phyloP scores from a whole-genome alignment of 164 flowering plant genomes.

The Macadamia integrifolia region DNA sequence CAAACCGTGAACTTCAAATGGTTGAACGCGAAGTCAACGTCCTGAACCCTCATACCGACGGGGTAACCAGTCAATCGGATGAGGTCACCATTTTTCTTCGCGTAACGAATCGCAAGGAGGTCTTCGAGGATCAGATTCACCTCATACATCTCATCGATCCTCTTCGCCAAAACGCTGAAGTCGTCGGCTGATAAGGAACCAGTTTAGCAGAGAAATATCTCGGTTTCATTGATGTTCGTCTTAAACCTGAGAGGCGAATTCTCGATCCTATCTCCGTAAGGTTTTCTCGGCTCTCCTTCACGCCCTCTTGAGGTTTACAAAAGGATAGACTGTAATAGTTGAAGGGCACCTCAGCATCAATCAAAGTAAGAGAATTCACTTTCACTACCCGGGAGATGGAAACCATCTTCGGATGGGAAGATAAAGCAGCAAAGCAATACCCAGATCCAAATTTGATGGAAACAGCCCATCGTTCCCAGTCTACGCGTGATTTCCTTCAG shows the following conservation, averaged over 20 bases:
- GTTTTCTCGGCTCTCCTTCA: slow-evolving; percentile 75
- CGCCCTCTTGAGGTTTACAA: slow-evolving; percentile 60
- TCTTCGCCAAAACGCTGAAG: slow-evolving; percentile 48
- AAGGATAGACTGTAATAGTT: slow-evolving; percentile 73
- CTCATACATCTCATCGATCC: slow-evolving; percentile 88
- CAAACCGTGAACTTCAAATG: slow-evolving; percentile 73
- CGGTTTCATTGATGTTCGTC: slow-evolving; percentile 57
- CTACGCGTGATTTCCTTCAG: slow-evolving; percentile 19
- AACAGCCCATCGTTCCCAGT: slow-evolving; percentile 29
- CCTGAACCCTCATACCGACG: slow-evolving; percentile 59
- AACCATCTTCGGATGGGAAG: slow-evolving; percentile 41
- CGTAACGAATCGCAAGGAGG: slow-evolving; percentile 66
- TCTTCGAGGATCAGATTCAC: slow-evolving; percentile 73
- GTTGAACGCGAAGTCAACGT: slow-evolving; percentile 61
- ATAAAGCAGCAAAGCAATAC: slow-evolving; percentile 32
- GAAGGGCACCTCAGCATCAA: slow-evolving; percentile 77
- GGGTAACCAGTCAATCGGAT: slow-evolving; percentile 82
- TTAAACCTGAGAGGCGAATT: slow-evolving; percentile 67
- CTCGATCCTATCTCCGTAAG: slow-evolving; percentile 89
- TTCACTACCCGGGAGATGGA: slow-evolving; percentile 86
- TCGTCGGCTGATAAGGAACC: slow-evolving; percentile 44
- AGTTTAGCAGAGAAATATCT: slow-evolving; percentile 49
- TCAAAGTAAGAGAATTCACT: slow-evolving; percentile 75
- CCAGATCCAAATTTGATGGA: slow-evolving; percentile 32
- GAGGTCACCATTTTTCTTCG: slow-evolving; percentile 45